A percentile compares a stretch with the other conserved stretches of the same genome.
Evolutionary conservation across 192 early-diverging fungal genomes (phyloP).

Genomic region (Coemansia sp.): DNA sequence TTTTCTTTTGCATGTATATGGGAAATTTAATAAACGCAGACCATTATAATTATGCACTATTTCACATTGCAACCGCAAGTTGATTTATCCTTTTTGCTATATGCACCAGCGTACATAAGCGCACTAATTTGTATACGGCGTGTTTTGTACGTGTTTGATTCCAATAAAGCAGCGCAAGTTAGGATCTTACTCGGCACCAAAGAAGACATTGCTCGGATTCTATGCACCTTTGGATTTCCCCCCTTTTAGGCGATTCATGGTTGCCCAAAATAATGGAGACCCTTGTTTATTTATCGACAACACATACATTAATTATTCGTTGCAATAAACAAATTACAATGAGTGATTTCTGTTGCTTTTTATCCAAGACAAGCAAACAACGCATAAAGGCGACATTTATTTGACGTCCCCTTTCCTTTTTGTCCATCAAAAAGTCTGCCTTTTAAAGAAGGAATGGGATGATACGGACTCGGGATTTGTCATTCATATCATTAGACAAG

Average conservation of each 20-base stretch:
- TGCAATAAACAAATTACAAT: background rate
- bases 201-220: background rate
- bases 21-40: constrained; percentile 2
- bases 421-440: background rate
- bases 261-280: background rate
- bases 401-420: background rate
- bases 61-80: background rate
- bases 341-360: background rate
- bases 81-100: constrained; percentile 1
- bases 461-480: background rate
- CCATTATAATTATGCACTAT: constrained; percentile 2
- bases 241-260: background rate
- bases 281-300: background rate
- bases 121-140: background rate
- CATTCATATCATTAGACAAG: background rate
- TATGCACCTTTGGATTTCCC: background rate
- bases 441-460: background rate
- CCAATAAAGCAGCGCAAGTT: background rate
- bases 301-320: background rate
- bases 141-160: background rate
- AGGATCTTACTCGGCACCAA: background rate
- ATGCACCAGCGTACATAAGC: background rate
- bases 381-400: background rate
- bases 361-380: background rate
- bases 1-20: background rate